These are phyloP conservation scores for Stemphylium lycopersici DNA, from an alignment of 2,329 filamentous ascomycete species.

Conservation along the genomic window DNA sequence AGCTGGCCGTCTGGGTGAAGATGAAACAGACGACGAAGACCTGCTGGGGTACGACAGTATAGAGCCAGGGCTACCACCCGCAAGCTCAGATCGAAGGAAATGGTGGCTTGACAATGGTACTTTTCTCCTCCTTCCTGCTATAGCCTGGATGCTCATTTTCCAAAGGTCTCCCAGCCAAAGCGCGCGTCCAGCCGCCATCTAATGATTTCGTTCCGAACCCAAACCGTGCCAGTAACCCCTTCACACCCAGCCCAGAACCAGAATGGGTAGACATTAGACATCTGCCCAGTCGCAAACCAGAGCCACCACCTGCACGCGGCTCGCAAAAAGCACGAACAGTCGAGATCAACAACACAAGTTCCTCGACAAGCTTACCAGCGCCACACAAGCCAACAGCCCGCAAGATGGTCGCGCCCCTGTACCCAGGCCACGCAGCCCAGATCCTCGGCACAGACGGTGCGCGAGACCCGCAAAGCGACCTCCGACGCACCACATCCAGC, in stretches of 20 bases:
- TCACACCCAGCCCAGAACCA: conserved; percentile 72
- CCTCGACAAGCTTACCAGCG: conserved; percentile 27
- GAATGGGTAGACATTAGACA: conserved; percentile 74
- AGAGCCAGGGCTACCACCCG: conserved; percentile 73
- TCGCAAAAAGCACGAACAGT: conserved; percentile 37
- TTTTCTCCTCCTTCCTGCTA: conserved; percentile 57
- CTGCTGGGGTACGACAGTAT: conserved; percentile 81
- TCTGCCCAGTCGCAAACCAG: conserved; percentile 29
- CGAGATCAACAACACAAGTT: conserved; percentile 36
- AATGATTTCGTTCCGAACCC: conserved; percentile 72
- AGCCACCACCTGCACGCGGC: conserved; percentile 42
- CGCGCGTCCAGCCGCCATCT: conserved; percentile 70
- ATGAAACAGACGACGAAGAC: conserved; percentile 78
- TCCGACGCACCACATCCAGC: conserved; percentile 31
- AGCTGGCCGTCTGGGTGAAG: conserved; percentile 54
- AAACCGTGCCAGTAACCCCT: conserved; percentile 80
- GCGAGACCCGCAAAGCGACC: conserved; percentile 22
- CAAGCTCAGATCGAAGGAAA: conserved; percentile 66
- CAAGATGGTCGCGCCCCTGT: conserved; percentile 42
- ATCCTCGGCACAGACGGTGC: conserved; percentile 30
- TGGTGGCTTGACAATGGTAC: conserved; percentile 70
- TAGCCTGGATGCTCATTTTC: conserved; percentile 32
- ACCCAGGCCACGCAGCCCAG: conserved; percentile 28
- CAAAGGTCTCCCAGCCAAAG: conserved; percentile 73
- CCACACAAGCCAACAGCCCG: conserved; percentile 29